phyloP scores from a whole-genome alignment of 257 asterid species.

The Mitragyna speciosa region DNA sequence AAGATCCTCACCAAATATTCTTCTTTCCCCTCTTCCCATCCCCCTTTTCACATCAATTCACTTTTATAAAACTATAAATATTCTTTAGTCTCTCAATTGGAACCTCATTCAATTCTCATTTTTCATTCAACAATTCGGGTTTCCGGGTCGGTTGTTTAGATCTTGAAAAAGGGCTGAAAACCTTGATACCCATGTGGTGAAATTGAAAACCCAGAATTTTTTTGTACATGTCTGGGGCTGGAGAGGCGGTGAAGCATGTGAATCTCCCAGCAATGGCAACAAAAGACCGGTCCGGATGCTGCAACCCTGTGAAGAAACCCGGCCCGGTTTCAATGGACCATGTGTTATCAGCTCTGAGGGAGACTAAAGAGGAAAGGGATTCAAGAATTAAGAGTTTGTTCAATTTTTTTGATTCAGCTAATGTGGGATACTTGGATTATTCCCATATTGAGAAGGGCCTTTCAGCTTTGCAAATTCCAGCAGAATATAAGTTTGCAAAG shows the following conservation, averaged over 20 bases:
- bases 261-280: conserved; percentile 51
- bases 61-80: neutral
- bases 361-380: conserved; percentile 82
- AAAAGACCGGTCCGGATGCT: conserved; percentile 54
- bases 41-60: neutral
- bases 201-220: conserved; percentile 8
- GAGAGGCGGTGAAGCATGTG: conserved; percentile 46
- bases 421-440: conserved; percentile 72
- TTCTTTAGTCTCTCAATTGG: neutral
- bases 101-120: conserved; percentile 1
- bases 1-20: conserved; percentile 42
- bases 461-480: conserved; percentile 86
- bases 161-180: conserved; percentile 24
- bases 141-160: conserved; percentile 22
- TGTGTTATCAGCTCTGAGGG: conserved; percentile 77
- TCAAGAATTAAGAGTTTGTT: conserved; percentile 68
- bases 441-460: conserved; percentile 76
- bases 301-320: conserved; percentile 80
- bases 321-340: conserved; percentile 90
- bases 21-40: conserved; percentile 8
- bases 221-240: conserved; percentile 47
- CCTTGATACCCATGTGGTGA: conserved; percentile 24
- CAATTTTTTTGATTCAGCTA: conserved; percentile 68
- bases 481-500: conserved; percentile 92
- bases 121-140: neutral